Conservation (phyloP, 805 yeast genomes). For the Candida andamanensis region DNA sequence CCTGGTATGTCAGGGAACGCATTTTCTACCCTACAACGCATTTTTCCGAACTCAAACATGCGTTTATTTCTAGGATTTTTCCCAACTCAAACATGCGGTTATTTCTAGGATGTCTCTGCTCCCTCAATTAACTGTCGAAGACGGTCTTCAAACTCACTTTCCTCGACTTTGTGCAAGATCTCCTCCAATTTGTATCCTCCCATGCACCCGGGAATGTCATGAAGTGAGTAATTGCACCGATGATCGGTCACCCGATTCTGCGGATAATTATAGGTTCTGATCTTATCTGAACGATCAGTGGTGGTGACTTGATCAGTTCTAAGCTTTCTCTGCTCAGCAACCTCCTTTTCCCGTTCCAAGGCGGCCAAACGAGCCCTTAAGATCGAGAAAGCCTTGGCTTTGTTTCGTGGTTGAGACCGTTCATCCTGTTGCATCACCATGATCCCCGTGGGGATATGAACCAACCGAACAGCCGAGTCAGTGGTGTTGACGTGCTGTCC, state of each 20-base stretch:
- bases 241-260: slow-evolving; percentile 95
- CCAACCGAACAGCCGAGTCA: slow-evolving; percentile 91
- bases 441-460: slow-evolving; percentile 88
- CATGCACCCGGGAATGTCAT: slow-evolving; percentile 54
- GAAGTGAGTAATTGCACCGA: slow-evolving; percentile 74
- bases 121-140: slow-evolving; percentile 10
- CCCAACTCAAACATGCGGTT: background rate
- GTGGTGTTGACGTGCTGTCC: slow-evolving; percentile 98
- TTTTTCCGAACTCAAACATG: too few species aligned
- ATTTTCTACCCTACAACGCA: too few species aligned
- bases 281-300: slow-evolving; percentile 88
- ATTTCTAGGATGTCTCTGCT: background rate
- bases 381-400: slow-evolving; percentile 84
- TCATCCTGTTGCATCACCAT: slow-evolving; percentile 91
- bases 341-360: slow-evolving; percentile 59
- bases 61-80: too few species aligned
- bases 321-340: slow-evolving; percentile 57
- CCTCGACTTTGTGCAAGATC: slow-evolving; percentile 32
- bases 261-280: slow-evolving; percentile 88
- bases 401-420: slow-evolving; percentile 89
- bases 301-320: slow-evolving; percentile 82
- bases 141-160: slow-evolving; percentile 34
- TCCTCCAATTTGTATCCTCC: slow-evolving; percentile 31
- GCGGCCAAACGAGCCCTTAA: slow-evolving; percentile 83
- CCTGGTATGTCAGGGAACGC: too few species aligned